Evolutionary conservation across 176 grass and related monocot genomes (phyloP), one percentile per base, ranked within the genome.

Genomic region (Saccharum spontaneum): DNA sequence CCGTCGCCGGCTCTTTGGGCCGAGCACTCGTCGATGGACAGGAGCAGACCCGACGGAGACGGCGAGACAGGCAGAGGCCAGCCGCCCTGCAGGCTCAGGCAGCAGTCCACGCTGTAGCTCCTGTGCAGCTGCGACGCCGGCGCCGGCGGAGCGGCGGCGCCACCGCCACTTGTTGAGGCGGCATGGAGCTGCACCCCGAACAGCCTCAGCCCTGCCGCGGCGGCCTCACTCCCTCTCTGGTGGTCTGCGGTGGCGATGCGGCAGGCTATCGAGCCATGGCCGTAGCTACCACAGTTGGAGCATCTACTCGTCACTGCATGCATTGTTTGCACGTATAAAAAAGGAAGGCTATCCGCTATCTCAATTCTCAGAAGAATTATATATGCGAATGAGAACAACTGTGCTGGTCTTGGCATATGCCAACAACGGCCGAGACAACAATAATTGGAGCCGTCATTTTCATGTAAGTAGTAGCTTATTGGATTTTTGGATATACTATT

Each of bases 161-260:
- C 38, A 24, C 10, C 59, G 68, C 22, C 3, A 10, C 2, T 28
- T 63, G 60, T 12, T 63, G 60, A 24, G 11, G n/a, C 23, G 23
- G 11, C 10, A 52, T 83, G 77, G 23, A 97, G 84, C 89, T 91
- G 89, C 82, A 97, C 91, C 1, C 94, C 94, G 59, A 97, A 97
- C 17, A 97, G 78, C 79, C 85, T 83, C 68, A 90, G 34, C 16
- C 84, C 81, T 28, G 45, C 68, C 11, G 45, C 59, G 41, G 13
- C 73, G 6, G 44, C 73, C 4, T 70, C 48, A 37, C 46, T 15
- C 36, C 50, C 89, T 61, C 52, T 37, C 22, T 55, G 68, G 50
- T 48, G 50, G 50, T 10, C 74, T 14, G 61, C 13, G 60, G 73
- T 2, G 73, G 41, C 33, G 45, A 28, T 45, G 79, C 78, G 55